These are phyloP conservation scores for Aspergillus terreus DNA, from an alignment of 2,329 filamentous ascomycete species.

Conservation along the genomic window DNA sequence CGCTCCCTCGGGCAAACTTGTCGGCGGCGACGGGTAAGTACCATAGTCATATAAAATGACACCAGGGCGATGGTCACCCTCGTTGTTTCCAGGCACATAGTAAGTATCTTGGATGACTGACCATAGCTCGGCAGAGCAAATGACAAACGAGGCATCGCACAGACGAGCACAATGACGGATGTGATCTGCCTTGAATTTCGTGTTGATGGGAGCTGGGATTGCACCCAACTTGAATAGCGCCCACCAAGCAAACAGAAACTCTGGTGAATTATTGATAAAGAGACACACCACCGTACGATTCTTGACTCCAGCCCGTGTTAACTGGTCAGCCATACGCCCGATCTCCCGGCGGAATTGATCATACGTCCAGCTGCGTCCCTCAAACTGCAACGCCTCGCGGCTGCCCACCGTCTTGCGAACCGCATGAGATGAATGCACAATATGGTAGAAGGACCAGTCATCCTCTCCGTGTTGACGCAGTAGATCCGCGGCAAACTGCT, in stretches of 20 bases:
- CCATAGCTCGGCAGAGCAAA: constrained; percentile 1
- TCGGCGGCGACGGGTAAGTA: neutral
- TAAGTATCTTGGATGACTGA: neutral
- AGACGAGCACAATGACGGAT: constrained; percentile 1
- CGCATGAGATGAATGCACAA: constrained; percentile 1
- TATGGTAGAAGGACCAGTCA: constrained; percentile 3
- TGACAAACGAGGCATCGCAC: neutral
- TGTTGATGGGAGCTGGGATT: constrained; percentile 2
- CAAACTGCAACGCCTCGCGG: constrained; percentile 1
- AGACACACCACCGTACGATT: constrained; percentile 1
- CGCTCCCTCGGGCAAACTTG: neutral
- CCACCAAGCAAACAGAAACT: constrained; percentile 4
- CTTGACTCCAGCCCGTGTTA: neutral
- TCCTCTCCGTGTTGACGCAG: neutral
- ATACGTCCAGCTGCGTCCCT: constrained; percentile 2
- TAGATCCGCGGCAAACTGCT: neutral
- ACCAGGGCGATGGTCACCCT: neutral
- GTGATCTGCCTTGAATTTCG: neutral
- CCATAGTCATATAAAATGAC: constrained; percentile 3
- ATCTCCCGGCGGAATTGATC: neutral
- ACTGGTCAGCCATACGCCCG: neutral
- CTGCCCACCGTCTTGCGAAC: neutral
- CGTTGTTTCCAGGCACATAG: neutral
- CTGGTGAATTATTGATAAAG: constrained; percentile 3
- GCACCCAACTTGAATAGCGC: constrained; percentile 2